Evolutionary conservation across 2,329 filamentous ascomycete species (phyloP), one percentile per base, ranked within the genome.

Genomic region (Juglanconis sp.): DNA sequence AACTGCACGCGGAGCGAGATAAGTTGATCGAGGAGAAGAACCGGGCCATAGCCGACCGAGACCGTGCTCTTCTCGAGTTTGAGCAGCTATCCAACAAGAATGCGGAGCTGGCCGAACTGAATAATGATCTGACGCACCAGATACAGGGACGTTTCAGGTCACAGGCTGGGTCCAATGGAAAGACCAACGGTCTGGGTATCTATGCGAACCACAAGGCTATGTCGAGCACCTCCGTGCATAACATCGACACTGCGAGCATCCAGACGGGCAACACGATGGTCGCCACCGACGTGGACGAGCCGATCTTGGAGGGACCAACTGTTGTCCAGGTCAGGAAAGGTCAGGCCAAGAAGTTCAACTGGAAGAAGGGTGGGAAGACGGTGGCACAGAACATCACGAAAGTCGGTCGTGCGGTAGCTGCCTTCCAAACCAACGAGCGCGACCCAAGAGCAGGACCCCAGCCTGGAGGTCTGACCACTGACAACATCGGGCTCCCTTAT

Each of bases 341-440:
- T 35, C 92, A 96, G 71, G 87, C 89, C 57, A 96, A 92, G 79
- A 98, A 97, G 74, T 97, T 97, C 77, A 96, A 96, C 77, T 98
- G 95, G 93, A 96, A 97, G 82, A 96, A 96, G 79, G 92, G 92
- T 44, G 91, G 91, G 44, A 94, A 96, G 76, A 93, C 91, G 59
- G 88, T 98, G 68, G 93, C 93, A 34, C 96, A 97, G 74, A 94
- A 93, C 70, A 90, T 98, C 55, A 90, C 90, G 63, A 97, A 97
- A 78, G 87, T 98, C 73, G 96, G 96, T 74, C 91, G 92, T 57
- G 93, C 93, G 5, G 96, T 97, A 62, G 89, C 88, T 53, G 89
- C 88, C 57, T 87, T 83, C 80, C 84, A 82, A 71, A 52, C 44
- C 24, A 63, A 63, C 36, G 61, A 63, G 48, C 61, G 58, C 38